Conservation (phyloP, 2,329 filamentous ascomycete species). For the Apiospora phragmitis region DNA sequence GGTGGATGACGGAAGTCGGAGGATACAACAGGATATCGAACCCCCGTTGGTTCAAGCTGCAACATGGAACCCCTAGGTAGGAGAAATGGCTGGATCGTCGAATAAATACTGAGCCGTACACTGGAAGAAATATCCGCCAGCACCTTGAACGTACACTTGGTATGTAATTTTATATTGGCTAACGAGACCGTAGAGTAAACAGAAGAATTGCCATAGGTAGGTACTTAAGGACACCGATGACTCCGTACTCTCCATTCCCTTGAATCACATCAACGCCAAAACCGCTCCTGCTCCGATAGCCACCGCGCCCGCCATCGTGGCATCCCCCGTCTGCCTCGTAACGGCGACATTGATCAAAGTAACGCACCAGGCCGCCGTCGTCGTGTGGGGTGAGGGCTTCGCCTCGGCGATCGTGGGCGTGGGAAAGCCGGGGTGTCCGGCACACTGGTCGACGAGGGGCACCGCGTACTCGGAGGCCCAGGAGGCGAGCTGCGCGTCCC, state of each 20-base stretch:
- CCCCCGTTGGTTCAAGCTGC: not conserved
- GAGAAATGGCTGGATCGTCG: no score
- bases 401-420: not conserved
- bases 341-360: not conserved
- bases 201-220: no score
- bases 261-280: not conserved
- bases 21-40: not conserved
- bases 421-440: not conserved
- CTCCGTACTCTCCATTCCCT: not conserved
- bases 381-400: not conserved
- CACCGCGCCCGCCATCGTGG: not conserved
- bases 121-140: no score
- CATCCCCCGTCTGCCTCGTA: not conserved
- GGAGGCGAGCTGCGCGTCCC: not conserved
- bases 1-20: not conserved
- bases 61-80: not conserved
- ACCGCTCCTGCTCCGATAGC: not conserved
- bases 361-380: not conserved
- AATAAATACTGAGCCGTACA: no score
- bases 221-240: not conserved
- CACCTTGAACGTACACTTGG: no score
- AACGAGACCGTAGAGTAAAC: no score
- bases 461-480: not conserved
- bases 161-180: no score
- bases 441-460: not conserved